These are phyloP conservation scores for Westerdykella sp. DNA, from an alignment of 2,329 filamentous ascomycete species.

Conservation along the genomic window DNA sequence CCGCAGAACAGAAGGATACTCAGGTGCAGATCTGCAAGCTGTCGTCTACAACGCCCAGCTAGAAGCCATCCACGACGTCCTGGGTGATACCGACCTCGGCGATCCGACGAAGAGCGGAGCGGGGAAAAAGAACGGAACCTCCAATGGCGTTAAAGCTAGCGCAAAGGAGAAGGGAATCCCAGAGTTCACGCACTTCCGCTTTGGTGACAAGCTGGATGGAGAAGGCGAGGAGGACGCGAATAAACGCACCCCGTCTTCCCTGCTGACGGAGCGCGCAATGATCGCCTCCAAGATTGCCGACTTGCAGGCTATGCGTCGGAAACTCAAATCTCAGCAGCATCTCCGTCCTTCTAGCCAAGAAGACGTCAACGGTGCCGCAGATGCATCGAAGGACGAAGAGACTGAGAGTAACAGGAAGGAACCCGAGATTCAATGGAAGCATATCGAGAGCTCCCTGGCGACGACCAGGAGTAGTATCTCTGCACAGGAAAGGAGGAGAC, in stretches of 20 bases:
- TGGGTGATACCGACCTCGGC: conserved; percentile 52
- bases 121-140: conserved; percentile 22
- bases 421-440: conserved; percentile 76
- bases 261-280: conserved; percentile 68
- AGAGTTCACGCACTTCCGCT: conserved; percentile 63
- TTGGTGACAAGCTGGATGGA: conserved; percentile 52
- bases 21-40: conserved; percentile 89
- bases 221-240: conserved; percentile 24
- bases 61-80: conserved; percentile 90
- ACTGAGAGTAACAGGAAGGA: conserved; percentile 51
- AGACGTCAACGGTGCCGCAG: conserved; percentile 12
- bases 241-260: conserved; percentile 39
- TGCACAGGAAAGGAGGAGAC: conserved; percentile 63
- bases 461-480: conserved; percentile 79
- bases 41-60: conserved; percentile 94
- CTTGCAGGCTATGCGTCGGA: conserved; percentile 65
- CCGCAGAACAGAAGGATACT: conserved; percentile 76
- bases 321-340: conserved; percentile 50
- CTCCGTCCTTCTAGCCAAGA: conserved; percentile 10
- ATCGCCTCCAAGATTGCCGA: conserved; percentile 77
- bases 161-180: conserved; percentile 24
- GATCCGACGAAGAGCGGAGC: conserved; percentile 26
- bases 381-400: conserved; percentile 22
- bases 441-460: conserved; percentile 70
- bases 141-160: conserved; percentile 7